These are phyloP conservation scores for Copromyces sp. DNA, from an alignment of 495 filamentous ascomycete species.

Conservation along the genomic window DNA sequence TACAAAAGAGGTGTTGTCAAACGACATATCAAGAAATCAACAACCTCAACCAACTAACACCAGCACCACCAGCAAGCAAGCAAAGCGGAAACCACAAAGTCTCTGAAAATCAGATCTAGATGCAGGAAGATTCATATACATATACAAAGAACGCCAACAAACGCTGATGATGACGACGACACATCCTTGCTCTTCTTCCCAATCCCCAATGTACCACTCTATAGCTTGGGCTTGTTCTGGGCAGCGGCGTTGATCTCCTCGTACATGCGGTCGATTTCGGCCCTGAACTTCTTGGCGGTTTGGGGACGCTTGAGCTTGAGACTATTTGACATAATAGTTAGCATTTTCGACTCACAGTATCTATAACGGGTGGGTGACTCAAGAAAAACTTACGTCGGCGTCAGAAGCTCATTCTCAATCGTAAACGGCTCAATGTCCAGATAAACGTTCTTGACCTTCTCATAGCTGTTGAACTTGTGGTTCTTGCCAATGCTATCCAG, in stretches of 20 bases:
- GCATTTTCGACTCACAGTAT: not conserved
- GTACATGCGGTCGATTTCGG: conserved; percentile 72
- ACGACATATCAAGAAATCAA: not conserved
- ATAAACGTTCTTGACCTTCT: conserved; percentile 65
- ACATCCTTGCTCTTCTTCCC: not conserved
- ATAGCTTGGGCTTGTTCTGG: conserved; percentile 31
- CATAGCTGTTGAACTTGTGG: conserved; percentile 82
- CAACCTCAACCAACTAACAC: not conserved
- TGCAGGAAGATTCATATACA: not conserved
- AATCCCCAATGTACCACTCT: conserved; percentile 11
- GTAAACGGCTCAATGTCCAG: conserved; percentile 84
- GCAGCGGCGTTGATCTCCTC: conserved; percentile 43
- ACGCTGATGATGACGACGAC: not conserved
- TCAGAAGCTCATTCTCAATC: conserved; percentile 88
- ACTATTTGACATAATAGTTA: conserved; percentile 31
- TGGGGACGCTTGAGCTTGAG: conserved; percentile 92
- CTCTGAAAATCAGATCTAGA: not conserved
- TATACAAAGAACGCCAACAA: not conserved
- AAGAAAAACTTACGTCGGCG: conserved; percentile 72
- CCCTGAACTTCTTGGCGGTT: conserved; percentile 64
- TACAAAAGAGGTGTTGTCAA: not conserved
- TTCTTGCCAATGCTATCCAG: conserved; percentile 72
- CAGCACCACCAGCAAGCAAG: not conserved
- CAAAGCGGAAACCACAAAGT: not conserved
- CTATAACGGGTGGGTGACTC: too few species aligned